Conservation (phyloP, 345 rosid genomes). For the Noccaea bulbosa region DNA sequence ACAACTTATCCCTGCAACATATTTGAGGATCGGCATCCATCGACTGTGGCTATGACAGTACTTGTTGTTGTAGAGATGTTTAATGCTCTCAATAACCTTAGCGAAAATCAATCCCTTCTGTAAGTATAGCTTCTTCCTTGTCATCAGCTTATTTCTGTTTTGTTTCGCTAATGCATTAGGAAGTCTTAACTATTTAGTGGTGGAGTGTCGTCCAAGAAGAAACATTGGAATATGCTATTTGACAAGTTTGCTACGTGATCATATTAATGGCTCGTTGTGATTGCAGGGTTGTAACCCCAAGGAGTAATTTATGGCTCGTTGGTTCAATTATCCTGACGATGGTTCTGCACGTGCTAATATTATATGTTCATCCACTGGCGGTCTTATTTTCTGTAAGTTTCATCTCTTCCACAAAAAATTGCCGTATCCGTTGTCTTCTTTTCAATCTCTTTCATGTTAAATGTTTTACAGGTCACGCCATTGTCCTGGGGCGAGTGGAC, state of each 20-base stretch:
- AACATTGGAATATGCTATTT: slow-evolving; percentile 7
- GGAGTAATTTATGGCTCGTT: slow-evolving; percentile 99
- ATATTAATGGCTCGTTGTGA: slow-evolving; percentile 28
- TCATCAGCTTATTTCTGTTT: slow-evolving; percentile 11
- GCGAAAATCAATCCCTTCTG: slow-evolving; percentile 97
- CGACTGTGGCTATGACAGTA: slow-evolving; percentile 96
- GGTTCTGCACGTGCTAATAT: slow-evolving; percentile 83
- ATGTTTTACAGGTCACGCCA: slow-evolving; percentile 78
- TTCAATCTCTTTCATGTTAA: slow-evolving; percentile 34
- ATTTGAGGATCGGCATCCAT: slow-evolving; percentile 95
- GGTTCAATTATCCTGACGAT: slow-evolving; percentile 89
- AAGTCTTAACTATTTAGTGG: slow-evolving; percentile 15
- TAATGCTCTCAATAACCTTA: slow-evolving; percentile 97
- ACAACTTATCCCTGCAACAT: slow-evolving; percentile 89
- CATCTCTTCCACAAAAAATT: slow-evolving; percentile 24
- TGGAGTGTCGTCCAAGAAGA: slow-evolving; percentile 13
- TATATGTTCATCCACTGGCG: slow-evolving; percentile 83
- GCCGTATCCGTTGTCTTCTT: slow-evolving; percentile 3
- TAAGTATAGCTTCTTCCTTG: slow-evolving; percentile 51
- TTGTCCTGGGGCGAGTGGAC: slow-evolving; percentile 95
- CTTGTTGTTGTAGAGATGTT: slow-evolving; percentile 99
- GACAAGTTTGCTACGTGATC: slow-evolving; percentile 6
- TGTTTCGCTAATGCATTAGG: slow-evolving; percentile 2
- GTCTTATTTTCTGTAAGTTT: slow-evolving; percentile 91
- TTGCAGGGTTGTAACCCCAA: slow-evolving; percentile 88